A percentile compares a stretch with the other conserved stretches of the same genome.
Evolutionary conservation across 2,329 filamentous ascomycete species (phyloP).

Genomic region (Trichoderma guizhouense): DNA sequence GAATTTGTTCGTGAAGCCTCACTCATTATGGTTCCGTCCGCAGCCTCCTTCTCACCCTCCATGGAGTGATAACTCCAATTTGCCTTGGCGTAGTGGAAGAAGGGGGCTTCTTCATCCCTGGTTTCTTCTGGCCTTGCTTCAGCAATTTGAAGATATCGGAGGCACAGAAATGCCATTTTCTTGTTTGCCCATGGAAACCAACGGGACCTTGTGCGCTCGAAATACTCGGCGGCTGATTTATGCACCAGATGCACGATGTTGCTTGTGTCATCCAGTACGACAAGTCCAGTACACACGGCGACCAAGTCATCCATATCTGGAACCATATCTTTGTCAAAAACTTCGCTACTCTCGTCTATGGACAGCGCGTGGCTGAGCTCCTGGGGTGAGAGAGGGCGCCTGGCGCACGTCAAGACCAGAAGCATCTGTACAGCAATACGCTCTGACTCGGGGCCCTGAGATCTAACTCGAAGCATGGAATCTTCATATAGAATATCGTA

Average conservation of each 20-base stretch:
- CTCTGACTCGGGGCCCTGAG: not conserved
- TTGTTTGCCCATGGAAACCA: not conserved
- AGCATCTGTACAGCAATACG: not conserved
- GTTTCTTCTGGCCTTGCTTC: not conserved
- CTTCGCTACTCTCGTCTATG: not conserved
- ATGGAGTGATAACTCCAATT: not conserved
- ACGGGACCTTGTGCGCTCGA: not conserved
- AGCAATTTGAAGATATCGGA: not conserved
- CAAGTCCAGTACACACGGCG: not conserved
- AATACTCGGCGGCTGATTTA: not conserved
- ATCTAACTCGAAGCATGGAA: not conserved
- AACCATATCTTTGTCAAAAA: not conserved
- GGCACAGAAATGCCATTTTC: not conserved
- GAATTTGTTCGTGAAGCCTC: not conserved
- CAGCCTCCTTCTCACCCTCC: not conserved
- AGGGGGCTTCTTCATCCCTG: not conserved
- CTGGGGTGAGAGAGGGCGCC: not conserved
- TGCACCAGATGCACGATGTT: not conserved
- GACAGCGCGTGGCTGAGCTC: not conserved
- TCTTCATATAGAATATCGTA: not conserved
- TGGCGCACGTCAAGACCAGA: not conserved
- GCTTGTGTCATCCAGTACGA: not conserved
- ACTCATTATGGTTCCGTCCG: accelerated
- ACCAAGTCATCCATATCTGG: not conserved
- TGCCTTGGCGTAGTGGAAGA: not conserved